Evolutionary conservation across 768 basidiomycete genomes (phyloP).

Genomic region (Lactarius evosmus): DNA sequence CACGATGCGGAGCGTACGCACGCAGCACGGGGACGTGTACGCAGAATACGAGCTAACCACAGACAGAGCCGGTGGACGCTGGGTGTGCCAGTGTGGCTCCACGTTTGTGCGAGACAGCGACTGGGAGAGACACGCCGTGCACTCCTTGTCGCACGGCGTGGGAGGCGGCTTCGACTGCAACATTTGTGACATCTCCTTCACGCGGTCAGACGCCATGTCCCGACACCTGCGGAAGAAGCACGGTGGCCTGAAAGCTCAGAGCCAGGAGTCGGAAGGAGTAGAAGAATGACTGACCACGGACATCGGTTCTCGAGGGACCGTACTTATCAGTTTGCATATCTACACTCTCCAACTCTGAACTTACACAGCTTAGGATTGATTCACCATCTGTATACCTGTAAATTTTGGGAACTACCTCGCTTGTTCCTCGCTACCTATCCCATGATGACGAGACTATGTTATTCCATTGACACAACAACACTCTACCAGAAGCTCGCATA

Average conservation of each 20-base stretch:
- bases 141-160: constrained; percentile 15
- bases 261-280: background rate
- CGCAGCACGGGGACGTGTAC: constrained; percentile 16
- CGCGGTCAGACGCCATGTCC: constrained; percentile 22
- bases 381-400: background rate
- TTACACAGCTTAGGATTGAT: background rate
- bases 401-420: background rate
- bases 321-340: background rate
- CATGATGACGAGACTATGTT: background rate
- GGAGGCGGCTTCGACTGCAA: constrained; percentile 20
- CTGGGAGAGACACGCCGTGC: constrained; percentile 24
- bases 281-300: background rate
- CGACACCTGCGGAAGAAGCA: constrained; percentile 25
- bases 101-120: constrained; percentile 24
- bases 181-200: constrained; percentile 23
- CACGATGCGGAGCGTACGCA: constrained; percentile 20
- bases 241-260: background rate
- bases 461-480: background rate
- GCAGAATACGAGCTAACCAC: constrained; percentile 5
- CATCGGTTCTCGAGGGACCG: background rate
- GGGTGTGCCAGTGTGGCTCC: constrained; percentile 22
- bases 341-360: background rate
- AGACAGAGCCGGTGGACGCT: constrained; percentile 7
- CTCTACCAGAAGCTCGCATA: background rate
- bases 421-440: background rate